phyloP scores from a whole-genome alignment of 371 early-diverging fungal genomes.

The Mortierella sp. region DNA sequence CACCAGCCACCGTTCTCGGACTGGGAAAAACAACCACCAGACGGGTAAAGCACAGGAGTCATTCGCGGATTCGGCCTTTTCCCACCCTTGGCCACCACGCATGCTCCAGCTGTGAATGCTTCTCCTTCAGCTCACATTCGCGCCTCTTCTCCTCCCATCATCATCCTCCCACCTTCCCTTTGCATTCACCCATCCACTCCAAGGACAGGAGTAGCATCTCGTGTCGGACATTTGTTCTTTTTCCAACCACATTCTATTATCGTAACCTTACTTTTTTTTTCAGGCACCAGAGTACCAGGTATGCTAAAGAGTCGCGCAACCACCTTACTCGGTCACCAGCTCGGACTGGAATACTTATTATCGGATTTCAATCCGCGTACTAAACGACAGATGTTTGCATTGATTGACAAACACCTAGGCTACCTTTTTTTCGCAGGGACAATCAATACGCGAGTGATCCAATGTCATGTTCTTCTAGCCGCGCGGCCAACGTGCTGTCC shows the following conservation, averaged over 20 bases:
- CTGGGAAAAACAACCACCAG: slow-evolving; percentile 7
- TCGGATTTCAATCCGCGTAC: not conserved
- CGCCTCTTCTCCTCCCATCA: not conserved
- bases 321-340: not conserved
- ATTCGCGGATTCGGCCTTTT: slow-evolving; percentile 3
- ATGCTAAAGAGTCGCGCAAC: slow-evolving; percentile 1
- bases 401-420: not conserved
- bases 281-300: slow-evolving; percentile 7
- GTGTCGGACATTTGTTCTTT: not conserved
- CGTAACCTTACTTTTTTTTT: not conserved
- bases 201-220: not conserved
- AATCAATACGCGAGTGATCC: slow-evolving; percentile 9
- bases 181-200: not conserved
- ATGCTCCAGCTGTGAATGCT: not conserved
- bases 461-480: slow-evolving; percentile 55
- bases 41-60: slow-evolving; percentile 1
- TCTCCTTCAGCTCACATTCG: not conserved
- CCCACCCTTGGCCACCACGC: not conserved
- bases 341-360: not conserved
- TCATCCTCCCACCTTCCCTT: not conserved
- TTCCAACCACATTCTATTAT: not conserved
- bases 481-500: slow-evolving; percentile 54
- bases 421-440: not conserved
- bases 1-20: slow-evolving; percentile 12
- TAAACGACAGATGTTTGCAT: not conserved